A percentile compares a stretch with the other conserved stretches of the same genome.
Conservation (phyloP, 495 filamentous ascomycete species). For the Aspergillus heteromorphus region DNA sequence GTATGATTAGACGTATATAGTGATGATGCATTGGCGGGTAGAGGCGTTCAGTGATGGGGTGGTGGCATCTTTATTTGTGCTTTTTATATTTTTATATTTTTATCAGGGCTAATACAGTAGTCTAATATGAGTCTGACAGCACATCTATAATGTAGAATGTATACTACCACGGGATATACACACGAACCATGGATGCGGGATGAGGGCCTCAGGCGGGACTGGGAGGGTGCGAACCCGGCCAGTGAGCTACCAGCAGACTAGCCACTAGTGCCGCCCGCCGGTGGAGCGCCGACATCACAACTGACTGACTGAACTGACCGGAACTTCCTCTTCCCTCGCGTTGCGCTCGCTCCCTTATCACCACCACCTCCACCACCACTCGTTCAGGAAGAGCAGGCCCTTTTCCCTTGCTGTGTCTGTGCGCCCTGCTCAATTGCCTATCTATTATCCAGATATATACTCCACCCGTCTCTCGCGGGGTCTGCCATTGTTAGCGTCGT, state of each 20-base stretch:
- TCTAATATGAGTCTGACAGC: too few species aligned
- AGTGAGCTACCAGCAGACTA: too few species aligned
- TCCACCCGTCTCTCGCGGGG: not conserved
- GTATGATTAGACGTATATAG: too few species aligned
- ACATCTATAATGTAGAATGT: too few species aligned
- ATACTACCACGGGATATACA: too few species aligned
- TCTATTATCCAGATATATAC: too few species aligned
- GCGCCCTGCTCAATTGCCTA: not conserved
- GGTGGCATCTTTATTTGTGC: not conserved
- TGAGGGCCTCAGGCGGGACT: too few species aligned
- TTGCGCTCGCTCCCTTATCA: not conserved
- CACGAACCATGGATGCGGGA: too few species aligned
- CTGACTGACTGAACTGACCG: too few species aligned
- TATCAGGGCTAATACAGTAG: too few species aligned
- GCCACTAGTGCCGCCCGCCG: not conserved
- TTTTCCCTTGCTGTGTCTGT: conserved; percentile 2
- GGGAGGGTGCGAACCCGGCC: too few species aligned
- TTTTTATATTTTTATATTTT: not conserved
- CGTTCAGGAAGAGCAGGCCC: conserved; percentile 13
- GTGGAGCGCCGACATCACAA: not conserved
- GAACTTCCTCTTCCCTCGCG: not conserved
- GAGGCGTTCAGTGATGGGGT: not conserved
- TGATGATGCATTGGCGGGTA: not conserved
- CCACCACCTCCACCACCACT: not conserved
- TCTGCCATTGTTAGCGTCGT: too few species aligned